Conservation (phyloP, 768 basidiomycete species). For the Neoboletus magnificus region DNA sequence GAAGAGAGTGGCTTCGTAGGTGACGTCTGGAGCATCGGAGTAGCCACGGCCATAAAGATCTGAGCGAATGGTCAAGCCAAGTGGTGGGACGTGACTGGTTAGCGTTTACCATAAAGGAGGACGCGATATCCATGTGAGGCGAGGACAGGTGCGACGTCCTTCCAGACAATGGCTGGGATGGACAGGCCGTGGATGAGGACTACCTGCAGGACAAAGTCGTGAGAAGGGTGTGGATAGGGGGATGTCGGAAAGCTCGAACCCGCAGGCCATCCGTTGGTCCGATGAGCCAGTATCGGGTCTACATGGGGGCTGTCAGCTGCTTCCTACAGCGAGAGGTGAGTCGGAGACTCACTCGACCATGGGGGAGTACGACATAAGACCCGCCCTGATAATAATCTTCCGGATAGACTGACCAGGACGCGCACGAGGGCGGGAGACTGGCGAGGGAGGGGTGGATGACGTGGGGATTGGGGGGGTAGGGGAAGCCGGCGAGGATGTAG, state of each 20-base stretch:
- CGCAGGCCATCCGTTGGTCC: conserved; percentile 68
- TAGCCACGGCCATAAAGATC: conserved; percentile 84
- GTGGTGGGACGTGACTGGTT: background rate
- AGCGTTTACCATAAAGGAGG: conserved; percentile 63
- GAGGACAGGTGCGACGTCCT: conserved; percentile 64
- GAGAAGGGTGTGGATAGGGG: background rate
- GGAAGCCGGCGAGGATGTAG: conserved; percentile 66
- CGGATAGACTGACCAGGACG: conserved; percentile 70
- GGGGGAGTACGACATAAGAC: conserved; percentile 61
- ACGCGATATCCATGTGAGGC: conserved; percentile 66
- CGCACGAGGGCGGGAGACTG: conserved; percentile 50
- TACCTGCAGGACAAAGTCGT: conserved; percentile 41
- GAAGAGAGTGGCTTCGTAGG: conserved; percentile 62
- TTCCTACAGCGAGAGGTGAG: background rate
- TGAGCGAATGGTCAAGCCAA: conserved; percentile 25
- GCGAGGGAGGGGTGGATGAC: conserved; percentile 57
- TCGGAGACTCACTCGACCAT: conserved; percentile 52
- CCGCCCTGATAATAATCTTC: conserved; percentile 62
- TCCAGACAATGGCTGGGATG: conserved; percentile 75
- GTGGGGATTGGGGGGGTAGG: conserved; percentile 51
- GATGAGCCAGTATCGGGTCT: conserved; percentile 76
- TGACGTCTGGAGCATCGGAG: conserved; percentile 71
- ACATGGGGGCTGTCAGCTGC: conserved; percentile 4
- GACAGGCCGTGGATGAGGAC: conserved; percentile 78
- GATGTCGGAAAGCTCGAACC: conserved; percentile 36